Evolutionary conservation across 352 stramenopile genomes (phyloP).

Genomic region (Phytopythium sindhum): DNA sequence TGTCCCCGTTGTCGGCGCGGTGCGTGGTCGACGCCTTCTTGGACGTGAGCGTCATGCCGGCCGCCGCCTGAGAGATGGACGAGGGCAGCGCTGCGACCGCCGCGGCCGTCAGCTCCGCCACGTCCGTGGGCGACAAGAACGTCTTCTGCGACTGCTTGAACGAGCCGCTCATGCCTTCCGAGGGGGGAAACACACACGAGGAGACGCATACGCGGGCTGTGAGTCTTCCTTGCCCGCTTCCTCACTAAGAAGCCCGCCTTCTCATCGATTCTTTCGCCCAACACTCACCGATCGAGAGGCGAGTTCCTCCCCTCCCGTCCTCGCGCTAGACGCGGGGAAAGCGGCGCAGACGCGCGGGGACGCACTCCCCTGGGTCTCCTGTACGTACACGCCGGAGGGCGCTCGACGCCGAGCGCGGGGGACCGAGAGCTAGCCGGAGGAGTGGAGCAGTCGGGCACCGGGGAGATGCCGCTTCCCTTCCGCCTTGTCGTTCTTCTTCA

Average conservation of each 20-base stretch:
- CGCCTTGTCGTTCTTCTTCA: conserved; percentile 10
- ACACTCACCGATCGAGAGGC: background rate
- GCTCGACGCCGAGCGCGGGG: background rate
- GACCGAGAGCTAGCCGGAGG: background rate
- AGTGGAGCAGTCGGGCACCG: background rate
- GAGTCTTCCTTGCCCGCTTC: background rate
- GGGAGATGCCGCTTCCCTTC: background rate
- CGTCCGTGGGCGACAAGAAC: conserved; percentile 69
- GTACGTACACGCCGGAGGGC: background rate
- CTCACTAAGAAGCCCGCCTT: background rate
- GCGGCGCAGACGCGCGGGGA: background rate
- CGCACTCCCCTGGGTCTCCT: background rate
- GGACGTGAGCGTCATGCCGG: conserved; percentile 34
- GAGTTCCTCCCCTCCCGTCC: background rate
- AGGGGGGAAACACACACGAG: background rate
- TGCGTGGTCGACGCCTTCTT: conserved; percentile 51
- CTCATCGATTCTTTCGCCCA: background rate
- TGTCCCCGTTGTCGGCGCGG: conserved; percentile 70
- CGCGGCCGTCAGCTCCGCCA: conserved; percentile 73
- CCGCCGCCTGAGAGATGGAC: conserved; percentile 46
- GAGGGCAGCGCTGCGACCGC: conserved; percentile 63
- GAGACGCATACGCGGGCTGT: background rate
- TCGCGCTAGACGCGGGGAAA: background rate
- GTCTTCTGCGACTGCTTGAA: conserved; percentile 55
- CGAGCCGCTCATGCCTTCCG: conserved; percentile 37